A percentile compares a stretch with the other conserved stretches of the same genome.
phyloP scores from a whole-genome alignment of 1,284 basidiomycete genomes.

The Malassezia sp. region DNA sequence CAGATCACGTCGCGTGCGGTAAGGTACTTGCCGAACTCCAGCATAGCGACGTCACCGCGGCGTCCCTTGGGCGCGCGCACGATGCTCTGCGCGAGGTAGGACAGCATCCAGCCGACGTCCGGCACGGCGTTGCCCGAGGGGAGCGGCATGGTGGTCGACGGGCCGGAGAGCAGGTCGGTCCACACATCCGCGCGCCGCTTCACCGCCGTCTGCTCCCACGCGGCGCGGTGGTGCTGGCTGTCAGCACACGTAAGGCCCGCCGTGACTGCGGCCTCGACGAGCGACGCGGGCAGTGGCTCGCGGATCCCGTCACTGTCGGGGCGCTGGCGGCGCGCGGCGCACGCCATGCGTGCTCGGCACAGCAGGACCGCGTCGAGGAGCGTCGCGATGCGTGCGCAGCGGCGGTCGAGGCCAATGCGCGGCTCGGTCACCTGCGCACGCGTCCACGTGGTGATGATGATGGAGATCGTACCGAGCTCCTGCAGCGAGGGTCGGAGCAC shows the following conservation, averaged over 20 bases:
- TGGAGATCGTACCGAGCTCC: constrained; percentile 4
- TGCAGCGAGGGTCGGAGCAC: constrained; percentile 6
- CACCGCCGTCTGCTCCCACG: constrained; percentile 34
- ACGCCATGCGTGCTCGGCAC: constrained; percentile 33
- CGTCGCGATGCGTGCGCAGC: constrained; percentile 29
- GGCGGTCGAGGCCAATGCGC: constrained; percentile 28
- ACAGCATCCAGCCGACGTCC: constrained; percentile 41
- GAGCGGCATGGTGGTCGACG: constrained; percentile 11
- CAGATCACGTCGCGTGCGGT: constrained; percentile 33
- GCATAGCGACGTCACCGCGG: constrained; percentile 19
- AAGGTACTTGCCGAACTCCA: constrained; percentile 39
- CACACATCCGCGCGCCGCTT: background rate
- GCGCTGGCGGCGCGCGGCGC: background rate
- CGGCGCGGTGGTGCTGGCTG: constrained; percentile 30
- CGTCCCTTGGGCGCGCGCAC: constrained; percentile 13
- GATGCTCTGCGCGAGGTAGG: constrained; percentile 25
- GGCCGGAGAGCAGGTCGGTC: constrained; percentile 21
- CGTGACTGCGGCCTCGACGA: constrained; percentile 38
- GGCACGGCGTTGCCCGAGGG: constrained; percentile 22
- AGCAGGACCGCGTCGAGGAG: constrained; percentile 39
- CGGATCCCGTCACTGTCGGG: background rate
- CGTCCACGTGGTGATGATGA: constrained; percentile 23
- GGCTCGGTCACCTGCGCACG: constrained; percentile 38
- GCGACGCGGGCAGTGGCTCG: constrained; percentile 18
- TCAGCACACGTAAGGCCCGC: constrained; percentile 31